Percentiles rank a stretch among this genome's conserved stretches.
phyloP scores from a whole-genome alignment of 2,329 filamentous ascomycete genomes.

The Fusarium graminum region DNA sequence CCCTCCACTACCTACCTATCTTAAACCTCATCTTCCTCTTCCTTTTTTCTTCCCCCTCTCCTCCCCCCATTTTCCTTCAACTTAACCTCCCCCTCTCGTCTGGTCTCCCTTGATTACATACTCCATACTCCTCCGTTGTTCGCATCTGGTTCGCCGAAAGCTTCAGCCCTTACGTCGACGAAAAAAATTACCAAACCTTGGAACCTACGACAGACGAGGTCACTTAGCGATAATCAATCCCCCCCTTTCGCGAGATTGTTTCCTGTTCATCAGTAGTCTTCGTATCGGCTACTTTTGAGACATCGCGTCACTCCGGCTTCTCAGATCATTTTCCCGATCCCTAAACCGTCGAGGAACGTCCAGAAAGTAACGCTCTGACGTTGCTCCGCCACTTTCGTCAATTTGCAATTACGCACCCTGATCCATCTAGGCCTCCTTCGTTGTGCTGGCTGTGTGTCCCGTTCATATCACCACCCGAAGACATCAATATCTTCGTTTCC shows the following conservation, averaged over 20 bases:
- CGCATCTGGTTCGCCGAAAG: constrained; percentile 32
- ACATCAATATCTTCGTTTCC: constrained; percentile 5
- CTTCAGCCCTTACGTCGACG: constrained; percentile 37
- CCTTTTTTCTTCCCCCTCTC: constrained; percentile 21
- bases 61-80: constrained; percentile 31
- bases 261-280: constrained; percentile 18
- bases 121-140: constrained; percentile 25
- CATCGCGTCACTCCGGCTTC: constrained; percentile 13
- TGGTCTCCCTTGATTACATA: constrained; percentile 29
- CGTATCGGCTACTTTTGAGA: constrained; percentile 11
- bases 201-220: constrained; percentile 35
- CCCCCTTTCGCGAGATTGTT: constrained; percentile 22
- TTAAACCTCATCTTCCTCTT: constrained; percentile 35
- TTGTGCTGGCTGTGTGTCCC: constrained; percentile 41
- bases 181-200: constrained; percentile 34
- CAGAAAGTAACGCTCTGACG: constrained; percentile 41
- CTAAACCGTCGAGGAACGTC: constrained; percentile 24
- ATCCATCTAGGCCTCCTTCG: constrained; percentile 43
- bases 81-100: constrained; percentile 24
- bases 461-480: constrained; percentile 24
- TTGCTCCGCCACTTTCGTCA: constrained; percentile 42
- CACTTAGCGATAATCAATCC: constrained; percentile 13
- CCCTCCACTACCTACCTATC: constrained; percentile 22
- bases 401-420: constrained; percentile 7
- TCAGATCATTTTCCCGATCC: constrained; percentile 20